These are phyloP conservation scores for Phytophthora pistaciae DNA, from an alignment of 352 stramenopile genomes.

Conservation along the genomic window DNA sequence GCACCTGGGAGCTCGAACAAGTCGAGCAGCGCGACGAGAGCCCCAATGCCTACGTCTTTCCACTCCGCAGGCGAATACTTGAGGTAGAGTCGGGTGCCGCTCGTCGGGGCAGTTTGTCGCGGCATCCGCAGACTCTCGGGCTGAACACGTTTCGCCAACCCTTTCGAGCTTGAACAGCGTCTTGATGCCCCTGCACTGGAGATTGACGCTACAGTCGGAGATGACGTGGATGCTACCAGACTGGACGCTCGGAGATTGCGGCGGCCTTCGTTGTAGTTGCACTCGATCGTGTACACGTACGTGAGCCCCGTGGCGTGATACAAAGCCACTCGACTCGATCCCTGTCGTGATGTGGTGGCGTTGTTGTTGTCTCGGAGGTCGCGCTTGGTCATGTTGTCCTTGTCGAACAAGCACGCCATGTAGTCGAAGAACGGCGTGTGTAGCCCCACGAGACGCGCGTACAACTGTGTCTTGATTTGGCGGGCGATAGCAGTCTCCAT, in stretches of 20 bases:
- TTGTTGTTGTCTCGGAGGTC: constrained; percentile 69
- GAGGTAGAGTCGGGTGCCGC: constrained; percentile 50
- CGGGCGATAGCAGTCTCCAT: constrained; percentile 21
- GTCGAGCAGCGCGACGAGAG: constrained; percentile 68
- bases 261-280: constrained; percentile 92
- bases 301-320: constrained; percentile 74
- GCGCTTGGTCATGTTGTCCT: constrained; percentile 79
- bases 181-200: constrained; percentile 6
- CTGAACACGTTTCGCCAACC: constrained; percentile 9
- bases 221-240: constrained; percentile 22
- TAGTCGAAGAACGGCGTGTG: constrained; percentile 91
- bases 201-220: neutral
- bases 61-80: constrained; percentile 79
- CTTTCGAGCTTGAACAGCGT: constrained; percentile 20
- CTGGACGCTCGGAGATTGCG: constrained; percentile 43
- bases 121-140: constrained; percentile 19
- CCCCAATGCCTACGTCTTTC: constrained; percentile 74
- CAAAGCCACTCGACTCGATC: constrained; percentile 81
- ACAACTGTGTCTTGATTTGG: constrained; percentile 90
- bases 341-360: constrained; percentile 64
- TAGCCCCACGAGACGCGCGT: constrained; percentile 69
- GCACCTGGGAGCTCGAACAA: constrained; percentile 57
- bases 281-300: constrained; percentile 93
- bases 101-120: constrained; percentile 22
- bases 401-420: constrained; percentile 83